Evolutionary conservation across 257 asterid genomes (phyloP).

Genomic region (Lavandula angustifolia): DNA sequence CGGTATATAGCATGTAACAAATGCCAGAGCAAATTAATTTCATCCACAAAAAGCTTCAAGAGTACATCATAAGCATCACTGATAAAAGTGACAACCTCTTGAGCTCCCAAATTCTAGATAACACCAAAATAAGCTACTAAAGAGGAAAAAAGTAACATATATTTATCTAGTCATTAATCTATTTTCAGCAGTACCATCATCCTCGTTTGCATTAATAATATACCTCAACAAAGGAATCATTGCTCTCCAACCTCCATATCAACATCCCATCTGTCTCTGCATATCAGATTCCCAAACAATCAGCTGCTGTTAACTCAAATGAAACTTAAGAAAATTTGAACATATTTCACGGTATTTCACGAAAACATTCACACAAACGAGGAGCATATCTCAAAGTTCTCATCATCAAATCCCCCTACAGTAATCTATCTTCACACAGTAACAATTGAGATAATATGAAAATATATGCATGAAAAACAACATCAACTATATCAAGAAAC

Average conservation of each 20-base stretch:
- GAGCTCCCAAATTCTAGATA: slow-evolving; percentile 31
- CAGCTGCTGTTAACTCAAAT: slow-evolving; percentile 13
- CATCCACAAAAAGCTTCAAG: slow-evolving; percentile 31
- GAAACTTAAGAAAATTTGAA: neutral
- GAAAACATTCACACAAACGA: slow-evolving; percentile 1
- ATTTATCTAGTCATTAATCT: slow-evolving; percentile 28
- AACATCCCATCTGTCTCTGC: slow-evolving; percentile 37
- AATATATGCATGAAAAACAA: slow-evolving; percentile 24
- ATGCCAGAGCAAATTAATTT: slow-evolving; percentile 29
- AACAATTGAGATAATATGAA: no score
- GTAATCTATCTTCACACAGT: neutral
- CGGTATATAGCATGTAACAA: slow-evolving; percentile 26
- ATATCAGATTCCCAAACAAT: slow-evolving; percentile 26
- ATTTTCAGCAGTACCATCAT: slow-evolving; percentile 33
- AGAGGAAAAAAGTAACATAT: slow-evolving; percentile 7
- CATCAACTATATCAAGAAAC: slow-evolving; percentile 9
- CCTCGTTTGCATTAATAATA: slow-evolving; percentile 33
- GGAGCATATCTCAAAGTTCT: slow-evolving; percentile 1
- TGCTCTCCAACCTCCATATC: slow-evolving; percentile 28
- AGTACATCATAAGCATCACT: slow-evolving; percentile 28
- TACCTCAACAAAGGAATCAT: slow-evolving; percentile 33
- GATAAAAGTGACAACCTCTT: slow-evolving; percentile 26
- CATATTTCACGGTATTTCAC: no score
- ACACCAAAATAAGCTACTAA: slow-evolving; percentile 29
- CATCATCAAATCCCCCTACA: slow-evolving; percentile 20